Conservation (phyloP, 2,329 filamentous ascomycete genomes). For the Colletotrichum eremochloae region DNA sequence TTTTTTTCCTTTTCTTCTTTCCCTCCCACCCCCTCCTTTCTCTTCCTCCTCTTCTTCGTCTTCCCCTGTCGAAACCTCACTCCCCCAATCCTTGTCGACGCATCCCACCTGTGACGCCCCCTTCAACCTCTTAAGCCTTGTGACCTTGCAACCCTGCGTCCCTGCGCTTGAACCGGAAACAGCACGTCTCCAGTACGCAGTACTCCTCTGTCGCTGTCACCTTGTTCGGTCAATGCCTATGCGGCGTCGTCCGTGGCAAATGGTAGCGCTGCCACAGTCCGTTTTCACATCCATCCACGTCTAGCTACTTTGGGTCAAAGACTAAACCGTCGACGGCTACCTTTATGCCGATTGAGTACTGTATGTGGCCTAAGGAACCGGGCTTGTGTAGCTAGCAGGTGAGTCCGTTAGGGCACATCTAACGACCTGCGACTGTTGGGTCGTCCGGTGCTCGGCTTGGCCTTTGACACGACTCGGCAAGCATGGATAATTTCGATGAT, state of each 20-base stretch:
- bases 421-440: constrained; percentile 4
- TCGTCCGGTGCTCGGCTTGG: constrained; percentile 9
- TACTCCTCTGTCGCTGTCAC: constrained; percentile 35
- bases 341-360: constrained; percentile 15
- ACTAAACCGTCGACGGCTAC: constrained; percentile 19
- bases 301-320: neutral
- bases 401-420: neutral
- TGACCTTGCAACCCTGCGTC: constrained; percentile 17
- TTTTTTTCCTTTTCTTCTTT: no score
- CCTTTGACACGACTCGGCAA: constrained; percentile 13
- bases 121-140: constrained; percentile 20
- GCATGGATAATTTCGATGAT: constrained; percentile 11
- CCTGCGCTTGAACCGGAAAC: constrained; percentile 18
- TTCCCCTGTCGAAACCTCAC: constrained; percentile 3
- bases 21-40: neutral
- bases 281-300: constrained; percentile 18
- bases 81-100: neutral
- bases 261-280: constrained; percentile 24
- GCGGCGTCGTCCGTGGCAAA: constrained; percentile 23
- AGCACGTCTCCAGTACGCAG: constrained; percentile 8
- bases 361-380: constrained; percentile 21
- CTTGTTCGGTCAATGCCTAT: constrained; percentile 31
- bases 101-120: constrained; percentile 18
- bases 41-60: neutral
- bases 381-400: constrained; percentile 25